Base-by-base conservation (phyloP, 116 monocot genomes). In the Iris pallida region DNA sequence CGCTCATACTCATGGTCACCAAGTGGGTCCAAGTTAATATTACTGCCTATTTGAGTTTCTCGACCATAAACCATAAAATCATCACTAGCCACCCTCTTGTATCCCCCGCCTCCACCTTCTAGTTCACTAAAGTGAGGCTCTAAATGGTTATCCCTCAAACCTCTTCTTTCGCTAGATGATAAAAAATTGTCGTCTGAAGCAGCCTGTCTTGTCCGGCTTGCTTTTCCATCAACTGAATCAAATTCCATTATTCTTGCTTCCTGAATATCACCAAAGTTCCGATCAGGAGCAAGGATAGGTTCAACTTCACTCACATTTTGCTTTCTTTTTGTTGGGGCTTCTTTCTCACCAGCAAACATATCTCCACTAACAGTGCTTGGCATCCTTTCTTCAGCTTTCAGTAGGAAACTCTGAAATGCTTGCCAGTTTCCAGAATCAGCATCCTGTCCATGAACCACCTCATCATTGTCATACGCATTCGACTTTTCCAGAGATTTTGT, bases 351-450 rank as follows among this genome's bases (percentile, higher is more conserved):
- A 69, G 86, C 60, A 75, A 89, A 92, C 69, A 89, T 77, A 51
- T 79, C 83, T 40, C 41, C 63, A 73, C 85, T 79, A 68, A 63
- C 73, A 57, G 53, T 41, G 52, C 52, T 75, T 55, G 63, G 45
- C 48, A 79, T 81, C 19, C 82, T 82, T 53, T 85, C 85, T 78
- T 92, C 89, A 75, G 86, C 71, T 76, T 68, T 89, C 45, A 96
- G 64, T 54, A 96, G 75, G 80, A 96, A 92, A 73, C 75, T 96
- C 69, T 96, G 92, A 60, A 96, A 92, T 43, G 79, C 89, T 62
- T 89, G 75, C 96, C 96, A 96, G 73, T 85, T 84, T 59, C 86
- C 87, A 65, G 92, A 81, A 65, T 84, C 85, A 64, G 74, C 79
- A 63, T 82, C 86, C 41, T 82, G 73, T 48, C 63, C 80, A 71